Percentiles rank a stretch among this genome's conserved stretches.
Evolutionary conservation across 2,329 filamentous ascomycete species (phyloP).

Genomic region (Fusarium sp.): DNA sequence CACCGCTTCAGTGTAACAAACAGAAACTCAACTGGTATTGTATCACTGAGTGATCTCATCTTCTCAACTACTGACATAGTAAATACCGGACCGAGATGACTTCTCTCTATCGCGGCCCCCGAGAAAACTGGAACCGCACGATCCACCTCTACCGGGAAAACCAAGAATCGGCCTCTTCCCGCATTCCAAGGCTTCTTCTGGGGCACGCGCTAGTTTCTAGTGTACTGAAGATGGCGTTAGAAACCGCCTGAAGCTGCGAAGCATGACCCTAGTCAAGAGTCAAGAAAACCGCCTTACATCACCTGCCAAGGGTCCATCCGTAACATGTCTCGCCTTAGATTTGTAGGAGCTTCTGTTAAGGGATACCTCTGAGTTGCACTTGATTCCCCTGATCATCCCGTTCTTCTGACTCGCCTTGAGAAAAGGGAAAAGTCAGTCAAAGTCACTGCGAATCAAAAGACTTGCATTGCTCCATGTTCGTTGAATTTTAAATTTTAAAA

Average conservation of each 20-base stretch:
- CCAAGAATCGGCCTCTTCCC: constrained; percentile 36
- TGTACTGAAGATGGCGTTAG: constrained; percentile 36
- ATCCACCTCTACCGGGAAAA: constrained; percentile 25
- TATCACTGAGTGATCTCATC: neutral
- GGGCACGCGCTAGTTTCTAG: constrained; percentile 28
- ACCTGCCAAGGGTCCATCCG: constrained; percentile 5
- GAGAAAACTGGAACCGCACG: constrained; percentile 29
- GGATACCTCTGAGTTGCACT: neutral
- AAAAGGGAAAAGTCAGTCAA: neutral
- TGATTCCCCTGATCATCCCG: constrained; percentile 35
- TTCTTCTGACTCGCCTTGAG: constrained; percentile 27
- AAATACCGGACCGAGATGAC: neutral
- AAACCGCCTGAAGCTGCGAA: neutral
- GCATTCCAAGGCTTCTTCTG: constrained; percentile 39
- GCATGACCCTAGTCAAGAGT: constrained; percentile 14
- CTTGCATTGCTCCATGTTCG: neutral
- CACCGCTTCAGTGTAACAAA: constrained; percentile 24
- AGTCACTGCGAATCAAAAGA: neutral
- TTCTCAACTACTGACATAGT: neutral
- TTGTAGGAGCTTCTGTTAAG: constrained; percentile 6
- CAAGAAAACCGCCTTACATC: constrained; percentile 27
- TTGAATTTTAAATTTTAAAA: neutral
- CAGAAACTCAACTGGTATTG: neutral
- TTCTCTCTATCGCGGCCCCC: constrained; percentile 30
- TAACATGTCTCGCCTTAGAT: constrained; percentile 10